Conservation (phyloP, 2,329 filamentous ascomycete species). For the Colletotrichum musicola region DNA sequence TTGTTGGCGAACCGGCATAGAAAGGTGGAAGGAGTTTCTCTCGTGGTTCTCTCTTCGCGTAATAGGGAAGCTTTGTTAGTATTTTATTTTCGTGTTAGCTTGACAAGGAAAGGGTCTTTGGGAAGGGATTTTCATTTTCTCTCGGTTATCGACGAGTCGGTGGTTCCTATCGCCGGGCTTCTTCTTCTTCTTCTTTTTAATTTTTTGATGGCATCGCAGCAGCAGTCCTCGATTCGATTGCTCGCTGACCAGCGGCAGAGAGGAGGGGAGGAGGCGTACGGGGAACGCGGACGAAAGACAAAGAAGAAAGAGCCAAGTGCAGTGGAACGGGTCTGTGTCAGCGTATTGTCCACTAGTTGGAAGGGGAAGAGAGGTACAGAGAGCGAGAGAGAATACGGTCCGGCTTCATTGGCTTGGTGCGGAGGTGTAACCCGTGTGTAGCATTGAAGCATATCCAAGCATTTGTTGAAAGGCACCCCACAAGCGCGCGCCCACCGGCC, state of each 20-base stretch:
- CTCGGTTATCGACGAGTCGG: conserved; percentile 28
- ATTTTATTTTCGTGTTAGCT: conserved; percentile 30
- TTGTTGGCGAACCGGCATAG: conserved; percentile 38
- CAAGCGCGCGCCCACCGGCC: too few species aligned
- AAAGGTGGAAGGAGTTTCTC: conserved; percentile 26
- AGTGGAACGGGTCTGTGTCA: conserved; percentile 8
- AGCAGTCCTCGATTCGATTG: background rate
- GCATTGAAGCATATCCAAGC: conserved; percentile 25
- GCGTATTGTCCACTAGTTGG: background rate
- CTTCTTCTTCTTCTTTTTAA: conserved; percentile 22
- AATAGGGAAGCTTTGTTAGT: conserved; percentile 32
- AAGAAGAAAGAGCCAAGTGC: conserved; percentile 9
- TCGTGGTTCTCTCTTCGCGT: conserved; percentile 21
- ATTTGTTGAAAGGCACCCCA: background rate
- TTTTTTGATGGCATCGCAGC: conserved; percentile 37
- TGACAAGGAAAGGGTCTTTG: conserved; percentile 19
- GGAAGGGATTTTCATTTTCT: conserved; percentile 13
- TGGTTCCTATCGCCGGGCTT: conserved; percentile 20
- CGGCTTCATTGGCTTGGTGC: background rate
- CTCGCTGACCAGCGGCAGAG: conserved; percentile 22
- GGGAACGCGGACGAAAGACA: conserved; percentile 26
- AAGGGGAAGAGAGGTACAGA: background rate
- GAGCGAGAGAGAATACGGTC: background rate
- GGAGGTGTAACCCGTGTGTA: background rate
- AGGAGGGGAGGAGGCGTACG: conserved; percentile 26